Evolutionary conservation across 2,329 filamentous ascomycete species (phyloP), one percentile per base, ranked within the genome.

Genomic region (Diplodia sapinea): DNA sequence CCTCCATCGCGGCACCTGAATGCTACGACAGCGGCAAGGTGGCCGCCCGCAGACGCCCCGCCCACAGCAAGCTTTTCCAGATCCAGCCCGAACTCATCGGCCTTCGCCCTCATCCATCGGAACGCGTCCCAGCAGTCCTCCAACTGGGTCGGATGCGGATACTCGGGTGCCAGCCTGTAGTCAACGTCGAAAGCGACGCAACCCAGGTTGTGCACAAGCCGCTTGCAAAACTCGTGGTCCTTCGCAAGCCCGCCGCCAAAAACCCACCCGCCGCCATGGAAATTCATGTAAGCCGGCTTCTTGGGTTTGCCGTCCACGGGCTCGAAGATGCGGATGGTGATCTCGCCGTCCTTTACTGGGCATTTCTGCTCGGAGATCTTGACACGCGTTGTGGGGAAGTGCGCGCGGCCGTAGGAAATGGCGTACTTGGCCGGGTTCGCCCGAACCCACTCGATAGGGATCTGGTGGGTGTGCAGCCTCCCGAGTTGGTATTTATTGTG

Each of bases 181-280:
- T 79, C 78, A 7, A 78, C 73, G 50, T 70, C 76, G 67, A 75
- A 77, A 9, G 77, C 73, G 17, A 68, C 69, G 74, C 49, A 47
- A 20, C 36, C 31, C 3, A 65, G 47, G 9, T 36, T 59, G 68
- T 31, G 69, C 71, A 20, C 71, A 68, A 61, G 72, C 71, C 66
- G 76, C 76, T 26, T 76, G 74, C 26, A 78, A 52, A 17, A 79
- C 67, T 29, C 77, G 71, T 51, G 77, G 70, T 7, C 77, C 75
- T 40, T 79, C 54, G 80, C 75, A 9, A 79, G 75, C n/a, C 71
- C 72, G 15, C 71, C 72, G 15, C 78, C 78, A 31, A 80, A 73
- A 1, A 77, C 79, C 69, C 78, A 80, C 1, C 78, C 77, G 9
- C 77, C 78, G 11, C 78, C 76, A 65, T 80, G 79, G 66, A 80